Evolutionary conservation across 257 asterid genomes (phyloP).

Genomic region (Jacaranda mimosifolia): DNA sequence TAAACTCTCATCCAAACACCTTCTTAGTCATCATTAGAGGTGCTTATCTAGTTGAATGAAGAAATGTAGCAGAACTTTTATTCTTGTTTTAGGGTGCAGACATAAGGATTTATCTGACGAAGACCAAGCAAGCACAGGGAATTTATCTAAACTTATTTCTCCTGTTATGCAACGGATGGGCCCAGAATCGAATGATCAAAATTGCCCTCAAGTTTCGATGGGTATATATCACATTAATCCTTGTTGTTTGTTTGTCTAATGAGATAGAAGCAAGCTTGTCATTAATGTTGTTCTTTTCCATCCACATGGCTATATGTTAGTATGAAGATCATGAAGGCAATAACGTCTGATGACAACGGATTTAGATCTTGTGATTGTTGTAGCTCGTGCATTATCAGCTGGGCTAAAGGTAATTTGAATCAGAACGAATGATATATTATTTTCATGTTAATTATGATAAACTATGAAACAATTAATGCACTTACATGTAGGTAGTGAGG

Average conservation of each 20-base stretch:
- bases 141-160: constrained; percentile 75
- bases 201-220: constrained; percentile 78
- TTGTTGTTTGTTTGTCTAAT: neutral
- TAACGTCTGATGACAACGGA: constrained; percentile 81
- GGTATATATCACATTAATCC: constrained; percentile 37
- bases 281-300: constrained; percentile 24
- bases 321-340: constrained; percentile 97
- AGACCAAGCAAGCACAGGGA: constrained; percentile 65
- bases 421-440: neutral
- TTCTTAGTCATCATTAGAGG: no score
- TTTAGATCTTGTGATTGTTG: constrained; percentile 80
- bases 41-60: no score
- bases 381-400: constrained; percentile 65
- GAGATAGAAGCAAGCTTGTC: neutral
- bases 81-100: neutral
- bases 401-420: constrained; percentile 80
- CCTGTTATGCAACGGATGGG: constrained; percentile 80
- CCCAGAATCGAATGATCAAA: constrained; percentile 42
- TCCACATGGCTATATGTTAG: constrained; percentile 37
- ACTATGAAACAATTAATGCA: no score
- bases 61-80: no score
- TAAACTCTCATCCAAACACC: no score
- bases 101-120: no score
- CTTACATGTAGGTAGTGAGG: constrained; percentile 64
- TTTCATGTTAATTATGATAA: neutral